Evolutionary conservation across 2,329 filamentous ascomycete genomes (phyloP), one percentile per base, ranked within the genome.

Genomic region (Huntiella bhutanensis): DNA sequence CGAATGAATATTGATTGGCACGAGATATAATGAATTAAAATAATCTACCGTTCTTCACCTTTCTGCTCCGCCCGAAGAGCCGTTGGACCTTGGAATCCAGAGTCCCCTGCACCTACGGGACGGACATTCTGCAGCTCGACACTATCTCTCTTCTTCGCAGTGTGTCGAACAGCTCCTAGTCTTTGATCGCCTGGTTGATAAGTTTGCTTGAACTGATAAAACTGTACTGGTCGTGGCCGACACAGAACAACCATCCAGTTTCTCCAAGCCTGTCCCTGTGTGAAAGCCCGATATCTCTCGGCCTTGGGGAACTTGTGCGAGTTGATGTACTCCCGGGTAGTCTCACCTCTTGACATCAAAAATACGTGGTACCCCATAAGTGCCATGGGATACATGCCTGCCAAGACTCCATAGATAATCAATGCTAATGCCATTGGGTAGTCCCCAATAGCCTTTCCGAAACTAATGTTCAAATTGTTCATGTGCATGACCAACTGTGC

Each of bases 241-340:
- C 78, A 80, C 43, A 96, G 67, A 10, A 95, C 86, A 5, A 78
- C 72, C 34, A 82, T 61, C 72, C 83, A 86, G 61, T 98, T 98
- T 56, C 71, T 79, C 56, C 81, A 61, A 41, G 80, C 66, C 53
- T 67, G 80, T 33, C 77, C 79, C 57, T 92, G 86, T 1, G 77
- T 87, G 55, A 93, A 98, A 1, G 91, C 85, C 38, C 87, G 71
- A 61, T 94, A 92, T 10, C 91, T 77, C 59, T 98, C 88, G 55
- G 81, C 80, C 64, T 91, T 92, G 52, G 80, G 67, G 59, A 98
- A 96, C 61, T 96, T 96, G 62, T 94, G 85, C 4, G 82, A 87
- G 62, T 93, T 94, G 53, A 98, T 75, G 60, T 94, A 95, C 62
- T 98, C 91, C 54, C 91, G 73, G 1, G 91, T 98, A 0, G 88